Conservation (phyloP, 1,139 yeast genomes). For the Komagataea norvegica region DNA sequence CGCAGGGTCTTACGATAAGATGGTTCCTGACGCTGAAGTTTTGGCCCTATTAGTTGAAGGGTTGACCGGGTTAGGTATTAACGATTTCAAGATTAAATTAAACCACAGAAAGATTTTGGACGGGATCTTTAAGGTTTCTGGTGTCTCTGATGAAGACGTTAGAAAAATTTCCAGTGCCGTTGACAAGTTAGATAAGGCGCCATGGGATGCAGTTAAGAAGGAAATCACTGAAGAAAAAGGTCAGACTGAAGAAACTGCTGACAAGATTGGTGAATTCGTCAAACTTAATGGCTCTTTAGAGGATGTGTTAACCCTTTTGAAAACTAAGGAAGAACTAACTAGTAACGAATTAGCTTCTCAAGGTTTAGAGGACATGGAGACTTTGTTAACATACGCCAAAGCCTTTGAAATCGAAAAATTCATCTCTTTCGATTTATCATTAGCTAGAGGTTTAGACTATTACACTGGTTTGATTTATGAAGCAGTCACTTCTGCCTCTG, state of each 20-base stretch:
- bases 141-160: constrained; percentile 90
- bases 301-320: constrained; percentile 58
- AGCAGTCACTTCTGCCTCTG: constrained; percentile 91
- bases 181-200: constrained; percentile 89
- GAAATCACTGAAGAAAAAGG: constrained; percentile 91
- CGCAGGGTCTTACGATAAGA: constrained; percentile 85
- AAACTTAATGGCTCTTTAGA: constrained; percentile 72
- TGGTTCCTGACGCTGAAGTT: constrained; percentile 95
- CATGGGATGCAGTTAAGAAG: constrained; percentile 90
- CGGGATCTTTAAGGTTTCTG: constrained; percentile 92
- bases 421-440: constrained; percentile 83
- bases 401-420: constrained; percentile 66
- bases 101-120: constrained; percentile 94
- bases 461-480: constrained; percentile 96
- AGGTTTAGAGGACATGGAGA: constrained; percentile 78
- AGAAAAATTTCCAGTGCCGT: constrained; percentile 92
- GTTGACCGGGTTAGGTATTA: constrained; percentile 72
- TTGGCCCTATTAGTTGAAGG: constrained; percentile 82
- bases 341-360: constrained; percentile 66
- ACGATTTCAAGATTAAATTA: constrained; percentile 83
- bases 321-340: constrained; percentile 51
- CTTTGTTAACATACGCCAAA: constrained; percentile 69
- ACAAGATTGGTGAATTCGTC: constrained; percentile 86
- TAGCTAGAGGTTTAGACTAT: constrained; percentile 96
- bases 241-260: constrained; percentile 88